phyloP scores from a whole-genome alignment of 306 rosid species.

The Citrullus amarus region DNA sequence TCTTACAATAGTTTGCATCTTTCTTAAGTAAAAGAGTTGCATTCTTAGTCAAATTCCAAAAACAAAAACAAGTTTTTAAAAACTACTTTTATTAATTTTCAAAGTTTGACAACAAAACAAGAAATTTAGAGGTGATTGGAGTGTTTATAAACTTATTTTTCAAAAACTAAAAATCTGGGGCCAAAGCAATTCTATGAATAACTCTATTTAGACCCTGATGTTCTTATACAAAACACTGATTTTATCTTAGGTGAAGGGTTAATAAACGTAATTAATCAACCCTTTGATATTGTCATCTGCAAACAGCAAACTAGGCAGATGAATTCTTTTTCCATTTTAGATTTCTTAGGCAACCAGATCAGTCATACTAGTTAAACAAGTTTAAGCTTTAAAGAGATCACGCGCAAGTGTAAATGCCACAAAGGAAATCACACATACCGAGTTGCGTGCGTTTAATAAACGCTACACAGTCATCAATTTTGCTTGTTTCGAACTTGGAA shows the following conservation, averaged over 20 bases:
- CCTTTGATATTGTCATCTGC: not conserved
- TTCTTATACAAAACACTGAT: not conserved
- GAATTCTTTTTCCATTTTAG: not conserved
- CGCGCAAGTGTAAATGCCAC: not conserved
- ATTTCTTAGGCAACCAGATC: not conserved
- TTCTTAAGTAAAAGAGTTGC: no score
- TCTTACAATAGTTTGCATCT: no score
- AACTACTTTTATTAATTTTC: no score
- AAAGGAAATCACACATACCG: conserved; percentile 40
- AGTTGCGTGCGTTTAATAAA: conserved; percentile 61
- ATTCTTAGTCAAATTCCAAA: no score
- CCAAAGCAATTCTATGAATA: not conserved
- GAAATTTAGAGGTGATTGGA: no score
- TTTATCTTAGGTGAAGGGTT: not conserved
- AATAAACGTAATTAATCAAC: not conserved
- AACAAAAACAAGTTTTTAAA: no score
- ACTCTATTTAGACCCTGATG: not conserved
- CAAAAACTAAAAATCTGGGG: not conserved
- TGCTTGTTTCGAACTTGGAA: conserved; percentile 71
- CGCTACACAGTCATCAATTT: conserved; percentile 65
- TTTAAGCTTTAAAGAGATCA: not conserved
- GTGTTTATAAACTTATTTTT: no score
- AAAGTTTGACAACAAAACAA: no score
- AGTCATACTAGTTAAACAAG: not conserved
- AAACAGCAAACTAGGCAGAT: not conserved